Percentiles rank a stretch among this genome's conserved stretches.
phyloP scores from a whole-genome alignment of 1,139 yeast species.

The Pichia sp. region DNA sequence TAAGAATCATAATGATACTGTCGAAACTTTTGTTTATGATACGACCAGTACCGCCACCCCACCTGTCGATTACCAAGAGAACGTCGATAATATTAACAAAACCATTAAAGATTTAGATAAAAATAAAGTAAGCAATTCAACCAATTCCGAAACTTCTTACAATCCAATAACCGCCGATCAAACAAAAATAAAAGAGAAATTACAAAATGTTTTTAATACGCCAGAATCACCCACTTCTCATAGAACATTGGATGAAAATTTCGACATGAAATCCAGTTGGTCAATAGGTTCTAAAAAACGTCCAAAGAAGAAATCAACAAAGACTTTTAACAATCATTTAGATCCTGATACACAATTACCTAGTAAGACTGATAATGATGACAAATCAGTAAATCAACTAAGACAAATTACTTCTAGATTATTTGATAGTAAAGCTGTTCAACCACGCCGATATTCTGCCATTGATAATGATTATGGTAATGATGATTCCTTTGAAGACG shows the following conservation, averaged over 20 bases:
- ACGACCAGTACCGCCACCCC: slow-evolving; percentile 35
- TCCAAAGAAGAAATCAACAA: slow-evolving; percentile 8
- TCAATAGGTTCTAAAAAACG: slow-evolving; percentile 14
- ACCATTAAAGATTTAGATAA: slow-evolving; percentile 2
- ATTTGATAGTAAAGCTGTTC: slow-evolving; percentile 66
- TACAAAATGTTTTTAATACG: slow-evolving; percentile 7
- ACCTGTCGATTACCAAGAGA: slow-evolving; percentile 6
- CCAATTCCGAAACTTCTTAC: neutral
- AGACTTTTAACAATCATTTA: slow-evolving; percentile 1
- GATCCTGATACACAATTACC: slow-evolving; percentile 2
- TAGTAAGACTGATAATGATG: slow-evolving; percentile 10
- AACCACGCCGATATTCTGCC: slow-evolving; percentile 66
- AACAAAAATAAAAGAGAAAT: slow-evolving; percentile 6
- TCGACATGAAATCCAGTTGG: slow-evolving; percentile 16
- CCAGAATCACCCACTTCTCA: slow-evolving; percentile 9
- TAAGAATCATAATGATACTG: slow-evolving; percentile 70
- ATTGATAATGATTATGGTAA: slow-evolving; percentile 38
- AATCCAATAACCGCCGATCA: neutral
- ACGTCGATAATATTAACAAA: neutral
- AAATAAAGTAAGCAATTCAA: neutral
- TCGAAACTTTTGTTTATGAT: slow-evolving; percentile 92
- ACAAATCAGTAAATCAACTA: slow-evolving; percentile 30
- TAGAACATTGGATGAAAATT: slow-evolving; percentile 15
- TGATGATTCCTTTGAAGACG: slow-evolving; percentile 25
- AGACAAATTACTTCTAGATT: slow-evolving; percentile 69